Evolutionary conservation across 2,329 filamentous ascomycete genomes (phyloP), one percentile per base, ranked within the genome.

Genomic region (Fusarium brevicatenulatum): DNA sequence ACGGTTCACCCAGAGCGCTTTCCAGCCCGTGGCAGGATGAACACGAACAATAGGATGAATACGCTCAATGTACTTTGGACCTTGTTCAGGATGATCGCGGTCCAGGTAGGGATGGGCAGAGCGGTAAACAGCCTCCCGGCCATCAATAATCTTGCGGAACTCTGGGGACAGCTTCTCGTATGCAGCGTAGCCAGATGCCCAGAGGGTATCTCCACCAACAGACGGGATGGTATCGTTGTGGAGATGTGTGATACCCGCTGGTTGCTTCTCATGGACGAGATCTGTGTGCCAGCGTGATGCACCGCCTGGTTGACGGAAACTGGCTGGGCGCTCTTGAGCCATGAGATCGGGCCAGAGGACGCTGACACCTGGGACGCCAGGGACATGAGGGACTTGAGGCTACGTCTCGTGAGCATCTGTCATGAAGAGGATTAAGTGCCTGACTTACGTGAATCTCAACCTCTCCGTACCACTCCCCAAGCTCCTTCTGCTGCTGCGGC

Each of bases 1-100:
- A 7, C 91, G 86, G 78, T 94, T 94, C 1, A 94, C 92, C 85
- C 87, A 94, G 1, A 94, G 84, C 0, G 90, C 86, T 80, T 93
- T 94, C 92, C 92, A 93, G 1, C 91, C 92, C 0, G 92, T 94
- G 0, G 89, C 91, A 1, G 92, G 92, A 77, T 94, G 91, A 0
- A 92, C 89, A 7, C 92, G 86, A 4, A 94, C 91, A 15, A 94
- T 79, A 0, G 91, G 91, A 78, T 93, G 92, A 15, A 86, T 83
- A 11, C 91, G 86, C 80, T 93, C 91, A n/a, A 94, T 82, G 74
- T 86, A 86, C 80, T 91, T 89, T 0, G 91, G 91, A 0, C 92
- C 91, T 1, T 86, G 85, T 18, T 85, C 85, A 0, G 89, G 89
- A 59, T 91, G 79, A 9, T 90, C 83, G 12, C 91, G 89, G 80